Conservation (phyloP, 257 asterid species). For the Solanum lycopersicoides region DNA sequence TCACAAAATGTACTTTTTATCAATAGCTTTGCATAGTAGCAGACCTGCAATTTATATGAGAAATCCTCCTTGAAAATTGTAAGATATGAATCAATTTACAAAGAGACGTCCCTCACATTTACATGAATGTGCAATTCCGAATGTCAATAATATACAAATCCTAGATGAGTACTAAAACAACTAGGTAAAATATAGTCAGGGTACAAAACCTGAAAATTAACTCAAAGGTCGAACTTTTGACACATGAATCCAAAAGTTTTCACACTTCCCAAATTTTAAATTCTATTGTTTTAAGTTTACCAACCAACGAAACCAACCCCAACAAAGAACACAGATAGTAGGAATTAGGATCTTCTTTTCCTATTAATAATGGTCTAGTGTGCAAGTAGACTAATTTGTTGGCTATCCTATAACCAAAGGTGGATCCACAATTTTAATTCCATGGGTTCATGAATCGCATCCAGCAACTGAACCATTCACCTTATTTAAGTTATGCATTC, state of each 20-base stretch:
- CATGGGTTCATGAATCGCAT: neutral
- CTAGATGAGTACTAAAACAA: neutral
- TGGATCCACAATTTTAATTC: neutral
- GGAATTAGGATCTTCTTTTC: neutral
- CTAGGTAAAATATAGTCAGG: neutral
- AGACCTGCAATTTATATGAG: neutral
- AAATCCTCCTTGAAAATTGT: neutral
- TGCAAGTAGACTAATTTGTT: neutral
- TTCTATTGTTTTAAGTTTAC: neutral
- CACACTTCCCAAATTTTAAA: neutral
- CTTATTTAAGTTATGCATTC: neutral
- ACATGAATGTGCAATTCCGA: neutral
- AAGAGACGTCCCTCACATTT: neutral
- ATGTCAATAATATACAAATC: neutral
- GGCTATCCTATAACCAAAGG: neutral
- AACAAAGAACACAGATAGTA: neutral
- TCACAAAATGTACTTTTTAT: neutral
- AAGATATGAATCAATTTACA: neutral
- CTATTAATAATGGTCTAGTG: neutral
- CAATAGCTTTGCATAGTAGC: neutral
- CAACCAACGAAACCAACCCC: neutral
- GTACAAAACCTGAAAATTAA: neutral
- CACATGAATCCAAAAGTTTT: neutral
- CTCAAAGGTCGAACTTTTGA: neutral
- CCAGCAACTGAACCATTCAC: neutral